These are phyloP conservation scores for Magnusiomyces suaveolens DNA, from an alignment of 1,139 yeast genomes.

Conservation along the genomic window DNA sequence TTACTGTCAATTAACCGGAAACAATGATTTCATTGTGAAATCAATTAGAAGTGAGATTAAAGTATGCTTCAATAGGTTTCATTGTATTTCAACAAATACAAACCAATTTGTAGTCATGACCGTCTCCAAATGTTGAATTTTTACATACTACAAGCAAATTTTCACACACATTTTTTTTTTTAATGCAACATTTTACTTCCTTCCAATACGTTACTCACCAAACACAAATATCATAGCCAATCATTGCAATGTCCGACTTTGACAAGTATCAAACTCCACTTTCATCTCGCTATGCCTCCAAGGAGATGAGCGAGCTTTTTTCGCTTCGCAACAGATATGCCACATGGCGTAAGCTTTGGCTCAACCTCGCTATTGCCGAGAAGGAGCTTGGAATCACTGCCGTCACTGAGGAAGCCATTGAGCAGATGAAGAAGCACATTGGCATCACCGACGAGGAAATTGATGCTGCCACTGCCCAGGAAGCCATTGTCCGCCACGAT, in stretches of 20 bases:
- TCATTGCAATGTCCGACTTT: constrained; percentile 12
- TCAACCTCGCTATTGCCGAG: constrained; percentile 91
- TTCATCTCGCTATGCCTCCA: constrained; percentile 94
- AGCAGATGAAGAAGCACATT: constrained; percentile 68
- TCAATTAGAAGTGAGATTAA: too few relatives aligned
- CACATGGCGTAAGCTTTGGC: constrained; percentile 98
- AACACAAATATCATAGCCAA: neutral
- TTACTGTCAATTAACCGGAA: too few relatives aligned
- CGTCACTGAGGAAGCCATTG: constrained; percentile 83
- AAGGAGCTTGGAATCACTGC: constrained; percentile 76
- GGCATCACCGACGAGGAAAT: constrained; percentile 88
- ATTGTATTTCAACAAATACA: too few relatives aligned
- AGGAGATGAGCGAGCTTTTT: constrained; percentile 89
- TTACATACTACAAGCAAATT: too few relatives aligned
- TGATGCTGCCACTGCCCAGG: constrained; percentile 79
- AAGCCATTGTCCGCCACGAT: constrained; percentile 96
- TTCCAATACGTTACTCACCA: neutral
- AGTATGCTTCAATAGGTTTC: too few relatives aligned
- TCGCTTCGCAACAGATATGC: constrained; percentile 89
- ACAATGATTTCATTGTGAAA: too few relatives aligned
- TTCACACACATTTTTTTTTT: neutral
- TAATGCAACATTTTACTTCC: neutral
- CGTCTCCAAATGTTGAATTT: too few relatives aligned
- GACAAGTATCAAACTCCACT: constrained; percentile 71
- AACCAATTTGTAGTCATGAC: too few relatives aligned